phyloP scores from a whole-genome alignment of 169 alveolate species.

The Eimeria brunetti region DNA sequence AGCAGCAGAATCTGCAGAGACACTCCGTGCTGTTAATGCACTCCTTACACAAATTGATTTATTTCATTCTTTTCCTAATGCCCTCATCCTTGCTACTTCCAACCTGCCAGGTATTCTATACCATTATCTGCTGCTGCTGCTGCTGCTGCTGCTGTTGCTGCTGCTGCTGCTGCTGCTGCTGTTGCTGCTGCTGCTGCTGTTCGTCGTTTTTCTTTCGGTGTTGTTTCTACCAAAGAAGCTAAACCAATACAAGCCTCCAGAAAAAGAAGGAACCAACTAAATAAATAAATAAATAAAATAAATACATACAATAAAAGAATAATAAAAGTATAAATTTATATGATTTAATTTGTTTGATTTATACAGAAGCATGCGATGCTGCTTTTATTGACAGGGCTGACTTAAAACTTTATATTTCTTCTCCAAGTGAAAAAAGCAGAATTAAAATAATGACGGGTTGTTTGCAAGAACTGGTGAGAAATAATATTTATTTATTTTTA shows the following conservation, averaged over 20 bases:
- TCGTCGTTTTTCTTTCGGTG: no score
- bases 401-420: conserved; percentile 86
- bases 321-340: background rate
- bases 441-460: conserved; percentile 86
- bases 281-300: no score
- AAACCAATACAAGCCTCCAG: no score
- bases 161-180: no score
- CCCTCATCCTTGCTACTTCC: conserved; percentile 88
- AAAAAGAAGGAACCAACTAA: no score
- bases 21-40: conserved; percentile 89
- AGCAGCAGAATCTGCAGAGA: conserved; percentile 89
- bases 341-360: background rate
- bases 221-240: no score
- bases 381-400: conserved; percentile 91
- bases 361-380: conserved; percentile 86
- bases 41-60: conserved; percentile 88
- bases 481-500: background rate
- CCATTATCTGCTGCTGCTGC: background rate
- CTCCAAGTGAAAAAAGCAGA: conserved; percentile 85
- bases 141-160: no score
- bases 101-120: conserved; percentile 84
- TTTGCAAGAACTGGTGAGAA: conserved; percentile 84
- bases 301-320: no score
- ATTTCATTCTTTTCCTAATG: conserved; percentile 84
- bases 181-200: no score